Base-by-base conservation (phyloP, 148 eudicot genomes). In the Pharnaceum exiguum region DNA sequence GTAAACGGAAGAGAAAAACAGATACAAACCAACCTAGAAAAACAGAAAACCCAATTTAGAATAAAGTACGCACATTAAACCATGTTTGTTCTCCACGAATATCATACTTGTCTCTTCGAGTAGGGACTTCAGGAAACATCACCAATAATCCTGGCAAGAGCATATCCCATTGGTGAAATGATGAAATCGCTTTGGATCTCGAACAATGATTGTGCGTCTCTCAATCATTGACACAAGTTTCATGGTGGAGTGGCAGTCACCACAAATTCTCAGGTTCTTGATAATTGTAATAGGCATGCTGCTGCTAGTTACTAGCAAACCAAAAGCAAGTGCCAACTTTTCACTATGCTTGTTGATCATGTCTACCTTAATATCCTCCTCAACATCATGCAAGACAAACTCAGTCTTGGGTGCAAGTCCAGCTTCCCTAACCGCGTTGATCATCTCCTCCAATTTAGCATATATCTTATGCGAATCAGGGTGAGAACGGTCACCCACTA, bases 111-210 rank as follows among this genome's bases (percentile, higher is more conserved):
- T 51, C 25, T 10, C 2, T 19, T 9, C 1, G 7, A 29, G 25
- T 25, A 7, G 6, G 10, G 32, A 19, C 10, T 53, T 29, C 38
- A 53, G 18, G 28, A 47, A 47, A 21, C 0, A 21, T 77, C 54
- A 77, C 78, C 81, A 77, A 26, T 69, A 77, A 66, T 77, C 81
- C 50, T 69, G 66, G 59, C 79, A 74, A 70, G 82, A 74, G 58
- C 82, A 78, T 49, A 39, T 38, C 28, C 82, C 82, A 43, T 78
- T 43, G 7, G 57, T 53, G 63, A 74, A 74, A 67, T 74, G 82
- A 65, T 78, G 82, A 55, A 73, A 78, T 44, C 82, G 51, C 47
- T 74, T 78, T 1, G 63, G 33, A 74, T 78, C 82, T 40, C 82
- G 63, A 46, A 74, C 66, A 54, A 74, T 67, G 55, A 78, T 74